Base-by-base conservation (phyloP, 306 rosid genomes). In the Malus sieversii region DNA sequence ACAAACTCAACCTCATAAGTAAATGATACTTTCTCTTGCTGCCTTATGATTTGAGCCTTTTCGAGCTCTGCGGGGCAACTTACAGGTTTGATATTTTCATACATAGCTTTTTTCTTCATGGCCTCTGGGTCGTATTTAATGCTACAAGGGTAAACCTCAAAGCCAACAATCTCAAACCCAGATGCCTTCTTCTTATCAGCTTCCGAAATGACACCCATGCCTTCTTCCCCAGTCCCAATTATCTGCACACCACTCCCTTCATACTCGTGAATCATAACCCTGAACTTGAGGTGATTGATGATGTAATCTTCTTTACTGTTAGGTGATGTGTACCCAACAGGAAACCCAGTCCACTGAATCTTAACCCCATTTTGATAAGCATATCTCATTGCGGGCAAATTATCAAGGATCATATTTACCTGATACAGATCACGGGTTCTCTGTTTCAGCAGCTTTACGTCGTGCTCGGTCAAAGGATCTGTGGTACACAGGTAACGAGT, bases 291-390 rank as follows among this genome's bases (percentile, higher is more conserved):
- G 80, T 93, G 98, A 82, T 93, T 93, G 74, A 93, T 90, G 71
- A 93, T 90, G 85, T 90, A 93, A 86, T 93, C 97, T 1, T 84
- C 93, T 23, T 79, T 83, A 20, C 86, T 80, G 76, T 84, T 87
- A 2, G 87, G 76, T 4, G 96, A 91, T 1, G 94, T 86, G 80
- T 86, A 91, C 30, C 97, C 98, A 76, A 93, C 90, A 19, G 98
- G 98, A 75, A 83, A 93, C 73, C 98, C 98, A 18, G 97, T 93
- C 98, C 98, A 93, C 88, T 90, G 98, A 77, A 91, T 89, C 59
- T 86, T 88, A 60, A 85, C 59, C 69, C 94, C 97, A 58, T 93
- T 90, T 80, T 93, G 97, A 64, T 75, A 83, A 55, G 97, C 90
- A 81, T 61, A 91, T 75, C 98, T 87, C 96, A 91, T 88, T 5